Percentiles rank a stretch among this genome's conserved stretches.
phyloP scores from a whole-genome alignment of 1,284 basidiomycete species.

The Trichosporon sp. region DNA sequence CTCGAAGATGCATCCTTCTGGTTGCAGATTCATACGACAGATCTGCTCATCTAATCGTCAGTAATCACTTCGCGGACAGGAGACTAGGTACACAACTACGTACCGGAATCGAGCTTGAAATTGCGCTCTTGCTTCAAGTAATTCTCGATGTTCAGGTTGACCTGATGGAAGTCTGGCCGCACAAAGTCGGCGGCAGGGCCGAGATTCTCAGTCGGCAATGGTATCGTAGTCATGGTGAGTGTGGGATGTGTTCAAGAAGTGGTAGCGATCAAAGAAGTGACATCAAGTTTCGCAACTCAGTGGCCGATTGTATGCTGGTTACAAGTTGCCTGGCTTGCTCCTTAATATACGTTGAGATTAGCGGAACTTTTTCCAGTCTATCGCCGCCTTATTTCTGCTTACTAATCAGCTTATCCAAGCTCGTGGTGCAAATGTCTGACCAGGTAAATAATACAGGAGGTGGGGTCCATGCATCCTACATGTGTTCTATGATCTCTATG shows the following conservation, averaged over 20 bases:
- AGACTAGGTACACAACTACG: conserved; percentile 22
- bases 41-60: conserved; percentile 72
- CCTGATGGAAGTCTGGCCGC: conserved; percentile 85
- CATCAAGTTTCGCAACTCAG: not conserved
- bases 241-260: not conserved
- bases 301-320: not conserved
- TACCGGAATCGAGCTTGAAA: conserved; percentile 88
- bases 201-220: conserved; percentile 22
- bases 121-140: conserved; percentile 78
- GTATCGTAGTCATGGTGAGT: conserved; percentile 14
- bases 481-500: not conserved
- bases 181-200: conserved; percentile 59
- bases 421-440: too few relatives aligned
- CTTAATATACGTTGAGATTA: not conserved
- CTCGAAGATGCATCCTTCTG: conserved; percentile 77
- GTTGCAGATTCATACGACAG: conserved; percentile 70
- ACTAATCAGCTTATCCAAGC: conserved; percentile 1
- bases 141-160: conserved; percentile 75
- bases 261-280: not conserved
- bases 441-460: not conserved
- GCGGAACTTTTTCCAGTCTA: conserved; percentile 2
- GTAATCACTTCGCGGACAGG: conserved; percentile 3
- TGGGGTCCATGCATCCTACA: not conserved
- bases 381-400: not conserved
- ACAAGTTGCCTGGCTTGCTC: not conserved